Base-by-base conservation (phyloP, 2,329 filamentous ascomycete genomes). In the Aspergillus sclerotialis region DNA sequence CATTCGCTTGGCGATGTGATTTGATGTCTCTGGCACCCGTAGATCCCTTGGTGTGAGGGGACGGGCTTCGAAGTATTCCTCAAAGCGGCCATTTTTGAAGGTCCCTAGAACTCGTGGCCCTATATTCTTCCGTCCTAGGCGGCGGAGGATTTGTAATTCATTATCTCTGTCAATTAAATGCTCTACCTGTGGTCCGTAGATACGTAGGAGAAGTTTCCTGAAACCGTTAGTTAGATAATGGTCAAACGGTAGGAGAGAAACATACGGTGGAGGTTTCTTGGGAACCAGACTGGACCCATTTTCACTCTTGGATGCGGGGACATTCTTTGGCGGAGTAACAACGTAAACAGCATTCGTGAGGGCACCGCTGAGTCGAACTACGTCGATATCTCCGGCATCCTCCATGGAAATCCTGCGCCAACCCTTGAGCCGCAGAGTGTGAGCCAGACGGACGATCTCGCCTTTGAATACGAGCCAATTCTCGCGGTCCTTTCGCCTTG, bases 271-370 rank as follows among this genome's bases (percentile, higher is more conserved):
- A 29, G 69, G 67, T 36, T 66, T 72, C 42, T 57, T 67, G 44
- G 65, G 49, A 16, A 45, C 58, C 35, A 50, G 44, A 6, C 56
- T 56, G 39, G 59, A 56, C 25, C 54, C 52, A 41, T 69, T 63
- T 19, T 58, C 56, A n/a, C 54, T 52, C 24, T 56, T 60, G n/a
- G 55, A 49, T 11, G 58, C 45, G 21, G 68, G 63, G 8, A 88
- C 47, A 23, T 83, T 70, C 25, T 75, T 67, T 0, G 90, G 89
- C 2, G 90, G 89, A 2, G 79, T 83, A 14, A 96, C 88, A 32
- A 94, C 88, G 55, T 96, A 98, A 23, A 98, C 89, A 8, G 90
- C 88, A 56, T 98, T 98, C 13, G 92, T 98, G 46, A 98, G 65
- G 7, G 92, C 92, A 40, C 92, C 92, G 57, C 90, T 95, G 26